phyloP scores from a whole-genome alignment of 2,329 filamentous ascomycete genomes.

The Pochonia chlamydosporia region DNA sequence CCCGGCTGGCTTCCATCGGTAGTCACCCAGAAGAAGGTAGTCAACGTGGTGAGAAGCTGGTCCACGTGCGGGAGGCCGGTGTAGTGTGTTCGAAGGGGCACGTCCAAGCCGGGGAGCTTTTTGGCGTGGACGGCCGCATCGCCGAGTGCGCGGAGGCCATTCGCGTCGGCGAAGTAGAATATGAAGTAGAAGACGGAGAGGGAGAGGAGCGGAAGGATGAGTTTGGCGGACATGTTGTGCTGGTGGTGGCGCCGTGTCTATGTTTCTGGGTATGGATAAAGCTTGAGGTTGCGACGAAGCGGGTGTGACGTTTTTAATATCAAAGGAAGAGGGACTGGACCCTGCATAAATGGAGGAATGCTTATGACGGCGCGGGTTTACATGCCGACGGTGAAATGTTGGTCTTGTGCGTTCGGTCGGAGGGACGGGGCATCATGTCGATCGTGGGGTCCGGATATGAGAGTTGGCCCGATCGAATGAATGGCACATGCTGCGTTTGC shows the following conservation, averaged over 20 bases:
- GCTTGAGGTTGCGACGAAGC: too few relatives aligned
- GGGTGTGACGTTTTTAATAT: too few relatives aligned
- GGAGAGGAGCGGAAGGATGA: constrained; percentile 10
- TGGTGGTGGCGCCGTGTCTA: background rate
- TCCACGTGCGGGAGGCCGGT: constrained; percentile 9
- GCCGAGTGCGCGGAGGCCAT: constrained; percentile 10
- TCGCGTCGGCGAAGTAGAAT: constrained; percentile 11
- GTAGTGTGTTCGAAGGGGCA: constrained; percentile 13
- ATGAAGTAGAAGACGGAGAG: constrained; percentile 15
- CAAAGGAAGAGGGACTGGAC: too few relatives aligned
- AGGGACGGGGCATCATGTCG: background rate
- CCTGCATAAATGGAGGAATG: too few relatives aligned
- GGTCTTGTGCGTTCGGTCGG: background rate
- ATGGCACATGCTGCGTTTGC: background rate
- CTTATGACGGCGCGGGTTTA: too few relatives aligned
- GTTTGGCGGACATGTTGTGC: constrained; percentile 9
- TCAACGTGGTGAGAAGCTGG: constrained; percentile 10
- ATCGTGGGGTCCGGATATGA: background rate
- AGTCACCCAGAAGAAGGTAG: constrained; percentile 15
- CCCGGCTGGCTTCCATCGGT: constrained; percentile 9
- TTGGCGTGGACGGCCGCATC: background rate
- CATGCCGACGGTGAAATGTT: too few relatives aligned
- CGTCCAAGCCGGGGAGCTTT: constrained; percentile 10
- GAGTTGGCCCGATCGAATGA: constrained; percentile 3
- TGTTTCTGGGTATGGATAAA: too few relatives aligned